A percentile compares a stretch with the other conserved stretches of the same genome.
Conservation (phyloP, 2,329 filamentous ascomycete species). For the Fusarium setosum region DNA sequence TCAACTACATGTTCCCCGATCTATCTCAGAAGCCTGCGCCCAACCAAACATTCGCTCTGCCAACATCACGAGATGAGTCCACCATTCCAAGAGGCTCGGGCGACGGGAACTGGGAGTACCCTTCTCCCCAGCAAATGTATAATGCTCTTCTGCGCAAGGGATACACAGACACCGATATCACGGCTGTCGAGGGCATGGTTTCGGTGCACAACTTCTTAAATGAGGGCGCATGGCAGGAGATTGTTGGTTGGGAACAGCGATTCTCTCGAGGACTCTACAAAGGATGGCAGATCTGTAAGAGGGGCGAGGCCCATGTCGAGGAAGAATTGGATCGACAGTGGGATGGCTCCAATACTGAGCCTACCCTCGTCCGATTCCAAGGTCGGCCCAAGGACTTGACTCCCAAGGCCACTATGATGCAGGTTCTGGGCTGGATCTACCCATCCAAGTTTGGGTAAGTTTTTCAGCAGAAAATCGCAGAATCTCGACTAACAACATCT, state of each 20-base stretch:
- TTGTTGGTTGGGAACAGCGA: constrained; percentile 90
- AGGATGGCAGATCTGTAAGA: constrained; percentile 79
- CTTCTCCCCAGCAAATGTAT: constrained; percentile 99
- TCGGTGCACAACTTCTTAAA: constrained; percentile 98
- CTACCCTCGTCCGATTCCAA: constrained; percentile 86
- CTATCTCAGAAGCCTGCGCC: constrained; percentile 83
- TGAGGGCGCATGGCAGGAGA: constrained; percentile 96
- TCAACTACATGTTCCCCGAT: constrained; percentile 96
- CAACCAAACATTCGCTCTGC: constrained; percentile 78
- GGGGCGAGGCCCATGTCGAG: constrained; percentile 74
- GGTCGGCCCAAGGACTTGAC: constrained; percentile 90
- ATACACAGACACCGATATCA: constrained; percentile 92
- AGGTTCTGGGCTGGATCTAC: constrained; percentile 82
- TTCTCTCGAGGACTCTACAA: constrained; percentile 79
- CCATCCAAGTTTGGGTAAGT: constrained; percentile 82
- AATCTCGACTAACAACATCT: constrained; percentile 26
- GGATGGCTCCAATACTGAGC: constrained; percentile 67
- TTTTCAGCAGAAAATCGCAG: background rate
- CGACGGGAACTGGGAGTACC: constrained; percentile 93
- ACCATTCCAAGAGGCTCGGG: constrained; percentile 90
- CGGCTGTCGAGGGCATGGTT: constrained; percentile 96
- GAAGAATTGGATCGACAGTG: constrained; percentile 61
- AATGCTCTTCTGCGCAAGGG: constrained; percentile 97
- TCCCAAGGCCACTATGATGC: constrained; percentile 88
- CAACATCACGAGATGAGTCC: constrained; percentile 83